A percentile compares a stretch with the other conserved stretches of the same genome.
Evolutionary conservation across 495 filamentous ascomycete genomes (phyloP).

Genomic region (Antarctomyces pellizariae): DNA sequence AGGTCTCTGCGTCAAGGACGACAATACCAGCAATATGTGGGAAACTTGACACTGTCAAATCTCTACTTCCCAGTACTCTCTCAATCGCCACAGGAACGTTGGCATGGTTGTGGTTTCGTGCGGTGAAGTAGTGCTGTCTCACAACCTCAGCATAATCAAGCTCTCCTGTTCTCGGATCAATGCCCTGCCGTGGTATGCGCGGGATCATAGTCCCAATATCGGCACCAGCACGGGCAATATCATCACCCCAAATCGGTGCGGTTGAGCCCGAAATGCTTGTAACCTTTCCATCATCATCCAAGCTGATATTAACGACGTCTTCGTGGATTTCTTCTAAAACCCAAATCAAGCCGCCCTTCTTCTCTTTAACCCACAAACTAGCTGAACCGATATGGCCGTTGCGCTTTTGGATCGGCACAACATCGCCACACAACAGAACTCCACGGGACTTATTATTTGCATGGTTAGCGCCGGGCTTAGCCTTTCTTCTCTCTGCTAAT

Average conservation of each 20-base stretch:
- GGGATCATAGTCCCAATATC: conserved; percentile 58
- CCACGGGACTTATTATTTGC: conserved; percentile 57
- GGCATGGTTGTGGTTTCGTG: conserved; percentile 43
- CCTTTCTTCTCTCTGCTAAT: conserved; percentile 22
- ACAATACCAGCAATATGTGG: conserved; percentile 95
- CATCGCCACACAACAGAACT: conserved; percentile 84
- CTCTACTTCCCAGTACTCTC: conserved; percentile 32
- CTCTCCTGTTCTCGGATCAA: conserved; percentile 35
- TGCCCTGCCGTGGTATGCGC: conserved; percentile 48
- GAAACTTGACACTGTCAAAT: conserved; percentile 70
- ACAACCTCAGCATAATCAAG: conserved; percentile 47
- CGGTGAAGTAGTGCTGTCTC: conserved; percentile 56
- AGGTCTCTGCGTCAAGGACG: conserved; percentile 50
- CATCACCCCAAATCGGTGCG: conserved; percentile 60
- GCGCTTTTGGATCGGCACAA: conserved; percentile 87
- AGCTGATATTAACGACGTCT: conserved; percentile 51
- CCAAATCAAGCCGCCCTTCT: conserved; percentile 83
- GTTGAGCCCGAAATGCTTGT: conserved; percentile 40
- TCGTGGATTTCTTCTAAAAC: conserved; percentile 94
- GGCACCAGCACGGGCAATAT: conserved; percentile 36
- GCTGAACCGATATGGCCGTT: conserved; percentile 80
- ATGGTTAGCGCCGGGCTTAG: conserved; percentile 25
- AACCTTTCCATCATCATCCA: conserved; percentile 53
- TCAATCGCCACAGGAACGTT: conserved; percentile 63
- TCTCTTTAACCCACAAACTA: conserved; percentile 96